A percentile compares a stretch with the other conserved stretches of the same genome.
Evolutionary conservation across 2,329 filamentous ascomycete genomes (phyloP).

Genomic region (Cladosporium sp.): DNA sequence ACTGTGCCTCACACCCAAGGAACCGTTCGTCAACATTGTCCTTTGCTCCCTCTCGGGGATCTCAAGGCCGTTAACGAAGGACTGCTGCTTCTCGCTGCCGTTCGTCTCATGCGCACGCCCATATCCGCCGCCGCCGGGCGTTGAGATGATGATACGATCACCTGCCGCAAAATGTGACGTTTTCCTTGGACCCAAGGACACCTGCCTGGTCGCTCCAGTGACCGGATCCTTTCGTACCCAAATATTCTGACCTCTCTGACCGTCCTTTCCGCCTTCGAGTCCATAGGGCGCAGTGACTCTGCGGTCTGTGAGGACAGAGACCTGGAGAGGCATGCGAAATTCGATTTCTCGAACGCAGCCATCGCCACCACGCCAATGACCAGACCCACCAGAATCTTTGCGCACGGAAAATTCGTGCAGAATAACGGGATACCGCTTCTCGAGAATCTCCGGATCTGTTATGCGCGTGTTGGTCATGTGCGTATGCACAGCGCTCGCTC

Average conservation of each 20-base stretch:
- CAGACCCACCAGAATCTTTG: conserved; percentile 28
- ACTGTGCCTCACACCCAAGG: conserved; percentile 5
- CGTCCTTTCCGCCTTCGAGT: conserved; percentile 29
- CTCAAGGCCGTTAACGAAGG: not conserved
- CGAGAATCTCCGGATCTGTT: conserved; percentile 33
- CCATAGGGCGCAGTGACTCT: conserved; percentile 32
- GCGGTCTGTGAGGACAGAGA: conserved; percentile 30
- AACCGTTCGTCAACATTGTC: conserved; percentile 5
- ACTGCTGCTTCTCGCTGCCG: conserved; percentile 37
- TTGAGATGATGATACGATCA: conserved; percentile 43
- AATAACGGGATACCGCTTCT: conserved; percentile 33
- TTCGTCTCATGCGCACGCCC: conserved; percentile 56
- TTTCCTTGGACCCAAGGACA: conserved; percentile 24
- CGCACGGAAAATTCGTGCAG: conserved; percentile 31
- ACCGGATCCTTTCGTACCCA: conserved; percentile 51
- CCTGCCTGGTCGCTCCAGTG: conserved; percentile 38
- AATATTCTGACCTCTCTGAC: conserved; percentile 27
- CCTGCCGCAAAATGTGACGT: conserved; percentile 19
- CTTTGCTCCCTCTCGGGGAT: not conserved
- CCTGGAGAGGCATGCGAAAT: conserved; percentile 25
- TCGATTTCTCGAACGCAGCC: conserved; percentile 31
- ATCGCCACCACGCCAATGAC: conserved; percentile 28
- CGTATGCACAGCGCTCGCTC: conserved; percentile 30
- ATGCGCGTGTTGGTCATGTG: conserved; percentile 37
- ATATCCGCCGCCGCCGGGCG: conserved; percentile 77